Conservation (phyloP, 2,329 filamentous ascomycete genomes). For the Diaporthe amygdali region DNA sequence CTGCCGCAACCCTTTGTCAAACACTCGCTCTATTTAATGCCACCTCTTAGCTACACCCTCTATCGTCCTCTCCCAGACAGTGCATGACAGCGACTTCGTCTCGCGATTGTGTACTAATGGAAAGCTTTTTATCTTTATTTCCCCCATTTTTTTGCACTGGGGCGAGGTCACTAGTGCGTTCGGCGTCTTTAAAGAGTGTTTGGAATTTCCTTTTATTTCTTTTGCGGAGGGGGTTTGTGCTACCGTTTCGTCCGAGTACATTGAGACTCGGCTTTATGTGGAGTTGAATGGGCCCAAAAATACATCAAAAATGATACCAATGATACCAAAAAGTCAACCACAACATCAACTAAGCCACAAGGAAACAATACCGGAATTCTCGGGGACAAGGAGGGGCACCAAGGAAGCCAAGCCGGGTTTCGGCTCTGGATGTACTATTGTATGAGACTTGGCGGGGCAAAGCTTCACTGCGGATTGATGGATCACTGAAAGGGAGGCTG, state of each 20-base stretch:
- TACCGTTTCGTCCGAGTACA: background rate
- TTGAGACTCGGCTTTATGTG: background rate
- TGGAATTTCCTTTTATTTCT: too few relatives aligned
- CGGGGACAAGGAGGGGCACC: background rate
- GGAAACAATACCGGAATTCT: background rate
- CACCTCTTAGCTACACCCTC: background rate
- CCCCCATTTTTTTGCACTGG: background rate
- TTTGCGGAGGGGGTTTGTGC: background rate
- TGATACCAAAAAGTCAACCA: slow-evolving; percentile 24
- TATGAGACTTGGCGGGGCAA: background rate
- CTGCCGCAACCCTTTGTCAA: background rate
- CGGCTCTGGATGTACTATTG: background rate
- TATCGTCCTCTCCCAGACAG: background rate
- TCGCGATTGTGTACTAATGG: background rate
- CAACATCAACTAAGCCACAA: background rate
- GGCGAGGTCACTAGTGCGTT: slow-evolving; percentile 8
- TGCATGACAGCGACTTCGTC: background rate
- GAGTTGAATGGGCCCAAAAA: slow-evolving; percentile 13
- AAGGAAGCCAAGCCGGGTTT: background rate
- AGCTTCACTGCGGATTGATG: background rate
- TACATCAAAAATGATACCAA: slow-evolving; percentile 25
- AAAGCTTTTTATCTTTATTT: background rate
- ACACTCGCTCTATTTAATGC: background rate
- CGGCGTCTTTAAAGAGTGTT: slow-evolving; percentile 14
- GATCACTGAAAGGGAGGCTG: too few relatives aligned